Evolutionary conservation across 345 rosid genomes (phyloP).

Genomic region (Lenwebbia sp.): DNA sequence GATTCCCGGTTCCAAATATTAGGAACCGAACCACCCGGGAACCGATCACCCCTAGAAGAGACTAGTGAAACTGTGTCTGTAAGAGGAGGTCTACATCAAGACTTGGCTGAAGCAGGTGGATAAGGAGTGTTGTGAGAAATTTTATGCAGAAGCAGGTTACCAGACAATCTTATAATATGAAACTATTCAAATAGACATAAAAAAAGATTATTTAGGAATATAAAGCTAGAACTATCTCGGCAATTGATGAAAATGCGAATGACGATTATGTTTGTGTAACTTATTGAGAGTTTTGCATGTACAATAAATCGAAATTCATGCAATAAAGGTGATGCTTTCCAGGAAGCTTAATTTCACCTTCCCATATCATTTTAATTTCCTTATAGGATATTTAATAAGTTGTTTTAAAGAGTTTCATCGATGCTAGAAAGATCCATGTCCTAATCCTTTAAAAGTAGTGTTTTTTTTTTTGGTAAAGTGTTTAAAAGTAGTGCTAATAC

Average conservation of each 20-base stretch:
- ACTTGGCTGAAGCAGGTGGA: not conserved
- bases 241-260: not conserved
- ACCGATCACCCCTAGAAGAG: not conserved
- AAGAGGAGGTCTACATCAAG: not conserved
- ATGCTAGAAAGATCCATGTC: not conserved
- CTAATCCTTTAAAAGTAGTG: not conserved
- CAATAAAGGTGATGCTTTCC: not conserved
- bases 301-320: not conserved
- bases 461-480: too few species aligned
- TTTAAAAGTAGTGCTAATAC: not conserved
- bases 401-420: not conserved
- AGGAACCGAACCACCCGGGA: too few species aligned
- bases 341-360: not conserved
- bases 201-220: not conserved
- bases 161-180: not conserved
- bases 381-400: not conserved
- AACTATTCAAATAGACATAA: not conserved
- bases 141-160: not conserved
- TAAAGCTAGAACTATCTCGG: not conserved
- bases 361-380: not conserved
- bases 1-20: too few species aligned
- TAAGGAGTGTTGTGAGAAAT: not conserved
- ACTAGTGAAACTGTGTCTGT: not conserved
- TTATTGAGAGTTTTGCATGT: not conserved
- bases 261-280: not conserved